Percentiles rank a stretch among this genome's conserved stretches.
phyloP scores from a whole-genome alignment of 2,329 filamentous ascomycete genomes.

The Escovopsis sp. region DNA sequence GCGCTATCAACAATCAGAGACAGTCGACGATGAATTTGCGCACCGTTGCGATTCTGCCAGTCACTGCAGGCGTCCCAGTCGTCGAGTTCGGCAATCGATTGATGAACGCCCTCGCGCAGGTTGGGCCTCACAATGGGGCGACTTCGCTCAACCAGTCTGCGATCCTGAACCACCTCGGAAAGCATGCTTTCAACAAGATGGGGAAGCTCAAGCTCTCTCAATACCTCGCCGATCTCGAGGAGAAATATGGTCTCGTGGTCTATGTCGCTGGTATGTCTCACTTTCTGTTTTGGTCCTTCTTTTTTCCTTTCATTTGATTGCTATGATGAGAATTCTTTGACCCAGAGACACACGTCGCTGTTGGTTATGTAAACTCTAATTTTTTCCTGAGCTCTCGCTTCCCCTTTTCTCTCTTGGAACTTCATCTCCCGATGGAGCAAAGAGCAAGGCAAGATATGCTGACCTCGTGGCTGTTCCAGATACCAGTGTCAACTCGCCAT shows the following conservation, averaged over 20 bases:
- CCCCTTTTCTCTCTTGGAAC: constrained; percentile 4
- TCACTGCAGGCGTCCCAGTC: constrained; percentile 82
- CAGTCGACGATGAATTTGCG: constrained; percentile 85
- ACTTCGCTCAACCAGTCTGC: constrained; percentile 86
- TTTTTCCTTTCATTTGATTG: background rate
- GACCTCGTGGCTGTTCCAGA: constrained; percentile 37
- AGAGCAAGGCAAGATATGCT: constrained; percentile 10
- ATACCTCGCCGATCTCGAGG: constrained; percentile 90
- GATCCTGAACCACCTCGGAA: constrained; percentile 85
- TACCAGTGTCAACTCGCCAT: constrained; percentile 91
- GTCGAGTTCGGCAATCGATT: constrained; percentile 87
- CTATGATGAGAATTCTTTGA: constrained; percentile 38
- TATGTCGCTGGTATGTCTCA: constrained; percentile 62
- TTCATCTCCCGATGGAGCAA: background rate
- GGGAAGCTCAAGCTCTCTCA: constrained; percentile 91
- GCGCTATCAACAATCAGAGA: constrained; percentile 36
- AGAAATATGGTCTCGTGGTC: constrained; percentile 89
- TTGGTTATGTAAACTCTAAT: constrained; percentile 49
- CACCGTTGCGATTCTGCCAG: constrained; percentile 82
- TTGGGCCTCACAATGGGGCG: constrained; percentile 78
- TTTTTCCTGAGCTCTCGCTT: constrained; percentile 42
- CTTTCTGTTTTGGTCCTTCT: background rate
- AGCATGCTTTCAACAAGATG: constrained; percentile 95
- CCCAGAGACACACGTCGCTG: constrained; percentile 37
- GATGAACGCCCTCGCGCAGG: constrained; percentile 75